These are phyloP conservation scores for Saccharomycopsis microspora DNA, from an alignment of 805 yeast genomes.

Conservation along the genomic window DNA sequence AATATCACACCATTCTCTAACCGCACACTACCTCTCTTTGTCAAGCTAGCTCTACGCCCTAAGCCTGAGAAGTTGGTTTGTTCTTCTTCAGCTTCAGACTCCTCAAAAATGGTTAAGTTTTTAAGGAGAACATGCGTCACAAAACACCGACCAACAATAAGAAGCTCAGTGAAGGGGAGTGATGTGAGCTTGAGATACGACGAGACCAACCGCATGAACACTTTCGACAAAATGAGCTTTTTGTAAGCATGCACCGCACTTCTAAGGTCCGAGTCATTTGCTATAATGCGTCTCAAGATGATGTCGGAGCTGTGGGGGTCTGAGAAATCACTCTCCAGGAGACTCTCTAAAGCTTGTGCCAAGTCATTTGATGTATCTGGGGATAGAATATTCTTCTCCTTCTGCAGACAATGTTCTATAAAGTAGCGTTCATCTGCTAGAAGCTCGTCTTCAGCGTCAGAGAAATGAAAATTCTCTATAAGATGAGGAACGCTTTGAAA, in stretches of 20 bases:
- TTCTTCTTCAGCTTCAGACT: constrained; percentile 2
- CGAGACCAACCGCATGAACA: constrained; percentile 12
- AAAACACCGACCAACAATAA: constrained; percentile 10
- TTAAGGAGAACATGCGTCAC: constrained; percentile 9
- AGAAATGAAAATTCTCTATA: constrained; percentile 4
- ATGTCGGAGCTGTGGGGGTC: constrained; percentile 4
- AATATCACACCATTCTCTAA: constrained; percentile 1
- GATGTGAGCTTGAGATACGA: constrained; percentile 10
- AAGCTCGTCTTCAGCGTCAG: constrained; percentile 7
- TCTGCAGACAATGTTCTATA: constrained; percentile 4
- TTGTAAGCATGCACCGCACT: constrained; percentile 4
- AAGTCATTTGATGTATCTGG: constrained; percentile 14
- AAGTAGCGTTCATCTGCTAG: constrained; percentile 11
- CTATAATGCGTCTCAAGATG: constrained; percentile 10
- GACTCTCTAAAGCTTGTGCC: constrained; percentile 6
- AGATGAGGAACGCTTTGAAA: not conserved
- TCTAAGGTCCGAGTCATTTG: constrained; percentile 14
- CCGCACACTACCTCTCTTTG: constrained; percentile 1
- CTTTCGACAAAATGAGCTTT: constrained; percentile 9
- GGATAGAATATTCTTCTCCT: constrained; percentile 4
- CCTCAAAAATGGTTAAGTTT: constrained; percentile 12
- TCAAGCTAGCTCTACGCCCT: not conserved
- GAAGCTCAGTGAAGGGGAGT: constrained; percentile 9
- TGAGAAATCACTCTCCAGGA: constrained; percentile 11
- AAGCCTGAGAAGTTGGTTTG: not conserved